phyloP scores from a whole-genome alignment of 2,329 filamentous ascomycete genomes.

The Mycocentrospora acerina region DNA sequence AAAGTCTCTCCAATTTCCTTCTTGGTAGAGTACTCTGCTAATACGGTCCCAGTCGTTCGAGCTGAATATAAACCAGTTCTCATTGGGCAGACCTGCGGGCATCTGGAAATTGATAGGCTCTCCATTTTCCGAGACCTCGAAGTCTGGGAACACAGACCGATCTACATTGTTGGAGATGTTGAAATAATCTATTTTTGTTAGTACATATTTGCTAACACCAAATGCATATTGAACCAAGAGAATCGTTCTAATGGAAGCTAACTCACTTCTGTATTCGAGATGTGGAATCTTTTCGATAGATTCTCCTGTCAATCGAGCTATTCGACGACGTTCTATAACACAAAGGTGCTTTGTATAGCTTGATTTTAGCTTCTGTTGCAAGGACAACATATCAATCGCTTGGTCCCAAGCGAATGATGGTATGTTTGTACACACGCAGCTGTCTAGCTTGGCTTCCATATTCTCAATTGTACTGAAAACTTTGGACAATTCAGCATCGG shows the following conservation, averaged over 20 bases:
- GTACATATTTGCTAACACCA: no score
- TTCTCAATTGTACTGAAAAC: constrained; percentile 29
- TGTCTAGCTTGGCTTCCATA: constrained; percentile 30
- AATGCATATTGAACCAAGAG: no score
- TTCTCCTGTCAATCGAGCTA: constrained; percentile 33
- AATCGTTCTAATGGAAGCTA: background rate
- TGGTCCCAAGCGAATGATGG: constrained; percentile 32
- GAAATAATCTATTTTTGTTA: constrained; percentile 19
- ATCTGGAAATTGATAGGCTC: constrained; percentile 13
- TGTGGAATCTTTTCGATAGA: constrained; percentile 18
- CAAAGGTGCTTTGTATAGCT: constrained; percentile 37
- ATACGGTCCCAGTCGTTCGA: constrained; percentile 9
- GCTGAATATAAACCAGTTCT: constrained; percentile 8
- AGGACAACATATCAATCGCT: constrained; percentile 23
- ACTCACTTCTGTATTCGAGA: constrained; percentile 22
- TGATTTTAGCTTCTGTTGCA: constrained; percentile 25
- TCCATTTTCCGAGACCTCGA: constrained; percentile 9
- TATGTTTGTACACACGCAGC: constrained; percentile 28
- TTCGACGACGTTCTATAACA: constrained; percentile 32
- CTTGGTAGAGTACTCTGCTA: constrained; percentile 15
- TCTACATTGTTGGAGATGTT: constrained; percentile 33
- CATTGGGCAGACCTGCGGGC: constrained; percentile 12
- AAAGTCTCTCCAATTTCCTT: background rate
- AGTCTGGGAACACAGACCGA: constrained; percentile 24
- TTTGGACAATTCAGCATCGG: constrained; percentile 31